These are phyloP conservation scores for Voacanga thouarsii DNA, from an alignment of 257 asterid genomes.

Conservation along the genomic window DNA sequence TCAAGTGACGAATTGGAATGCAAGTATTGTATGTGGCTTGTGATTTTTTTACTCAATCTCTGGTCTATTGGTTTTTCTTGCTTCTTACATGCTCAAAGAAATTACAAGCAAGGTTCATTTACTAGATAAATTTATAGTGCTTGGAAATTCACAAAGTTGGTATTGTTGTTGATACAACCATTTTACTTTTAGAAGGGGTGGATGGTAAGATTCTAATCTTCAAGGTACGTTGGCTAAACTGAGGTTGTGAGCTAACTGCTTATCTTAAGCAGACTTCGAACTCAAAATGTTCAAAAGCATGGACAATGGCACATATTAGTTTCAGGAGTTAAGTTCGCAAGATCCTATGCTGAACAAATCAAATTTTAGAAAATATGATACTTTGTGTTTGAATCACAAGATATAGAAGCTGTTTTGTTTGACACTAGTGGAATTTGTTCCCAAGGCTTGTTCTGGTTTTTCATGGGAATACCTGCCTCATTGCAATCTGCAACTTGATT, in stretches of 20 bases:
- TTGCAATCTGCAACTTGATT: background rate
- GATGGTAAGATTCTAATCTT: background rate
- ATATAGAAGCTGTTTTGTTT: background rate
- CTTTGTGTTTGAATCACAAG: background rate
- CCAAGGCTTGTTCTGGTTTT: background rate
- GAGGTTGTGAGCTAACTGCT: background rate
- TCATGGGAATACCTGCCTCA: conserved; percentile 1
- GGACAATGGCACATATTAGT: background rate
- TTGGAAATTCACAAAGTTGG: background rate
- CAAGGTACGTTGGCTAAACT: background rate
- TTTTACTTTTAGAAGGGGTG: background rate
- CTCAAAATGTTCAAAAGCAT: background rate
- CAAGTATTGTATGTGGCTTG: background rate
- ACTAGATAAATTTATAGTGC: background rate
- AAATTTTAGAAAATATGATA: background rate
- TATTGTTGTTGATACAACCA: background rate
- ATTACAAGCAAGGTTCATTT: background rate
- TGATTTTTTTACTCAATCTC: background rate
- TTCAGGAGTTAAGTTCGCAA: background rate
- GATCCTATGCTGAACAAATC: background rate
- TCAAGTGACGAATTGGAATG: background rate
- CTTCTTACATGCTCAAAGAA: background rate
- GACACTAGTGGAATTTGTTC: background rate
- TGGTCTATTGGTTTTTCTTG: background rate
- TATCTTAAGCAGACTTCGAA: background rate